phyloP scores from a whole-genome alignment of 2,329 filamentous ascomycete species.

The Basipetospora chlamydospora region DNA sequence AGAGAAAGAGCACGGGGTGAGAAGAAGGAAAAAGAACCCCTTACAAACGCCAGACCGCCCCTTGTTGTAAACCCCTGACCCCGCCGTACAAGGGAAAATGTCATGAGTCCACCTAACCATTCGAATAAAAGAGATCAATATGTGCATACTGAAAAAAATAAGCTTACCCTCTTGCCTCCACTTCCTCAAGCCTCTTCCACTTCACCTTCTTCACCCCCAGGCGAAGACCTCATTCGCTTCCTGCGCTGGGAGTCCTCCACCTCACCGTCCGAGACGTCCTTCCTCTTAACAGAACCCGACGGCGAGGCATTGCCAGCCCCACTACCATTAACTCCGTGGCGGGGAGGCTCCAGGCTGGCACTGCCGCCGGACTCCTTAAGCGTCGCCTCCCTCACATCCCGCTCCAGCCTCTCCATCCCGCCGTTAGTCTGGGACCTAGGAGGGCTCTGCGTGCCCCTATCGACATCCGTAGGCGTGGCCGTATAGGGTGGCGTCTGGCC shows the following conservation, averaged over 20 bases:
- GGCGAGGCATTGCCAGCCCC: background rate
- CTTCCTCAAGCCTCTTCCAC: no score
- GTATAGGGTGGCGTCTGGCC: slow-evolving; percentile 2
- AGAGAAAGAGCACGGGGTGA: no score
- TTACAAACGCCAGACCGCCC: no score
- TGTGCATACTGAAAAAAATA: no score
- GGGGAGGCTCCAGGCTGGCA: background rate
- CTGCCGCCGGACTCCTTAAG: background rate
- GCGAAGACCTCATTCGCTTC: slow-evolving; percentile 1
- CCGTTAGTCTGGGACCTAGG: background rate
- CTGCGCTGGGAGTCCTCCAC: background rate
- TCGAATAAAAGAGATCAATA: no score
- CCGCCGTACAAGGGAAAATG: no score
- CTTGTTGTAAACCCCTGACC: no score
- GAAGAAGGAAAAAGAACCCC: no score
- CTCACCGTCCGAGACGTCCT: slow-evolving; percentile 1
- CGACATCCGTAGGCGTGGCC: background rate
- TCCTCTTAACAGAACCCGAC: slow-evolving; percentile 2
- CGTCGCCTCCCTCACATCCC: background rate
- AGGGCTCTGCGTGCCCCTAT: background rate
- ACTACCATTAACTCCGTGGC: background rate
- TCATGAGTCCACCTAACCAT: no score
- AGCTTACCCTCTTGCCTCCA: background rate
- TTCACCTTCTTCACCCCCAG: slow-evolving; percentile 4
- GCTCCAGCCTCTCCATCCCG: background rate